Evolutionary conservation across 495 filamentous ascomycete species (phyloP).

Genomic region (Neurospora sp.): DNA sequence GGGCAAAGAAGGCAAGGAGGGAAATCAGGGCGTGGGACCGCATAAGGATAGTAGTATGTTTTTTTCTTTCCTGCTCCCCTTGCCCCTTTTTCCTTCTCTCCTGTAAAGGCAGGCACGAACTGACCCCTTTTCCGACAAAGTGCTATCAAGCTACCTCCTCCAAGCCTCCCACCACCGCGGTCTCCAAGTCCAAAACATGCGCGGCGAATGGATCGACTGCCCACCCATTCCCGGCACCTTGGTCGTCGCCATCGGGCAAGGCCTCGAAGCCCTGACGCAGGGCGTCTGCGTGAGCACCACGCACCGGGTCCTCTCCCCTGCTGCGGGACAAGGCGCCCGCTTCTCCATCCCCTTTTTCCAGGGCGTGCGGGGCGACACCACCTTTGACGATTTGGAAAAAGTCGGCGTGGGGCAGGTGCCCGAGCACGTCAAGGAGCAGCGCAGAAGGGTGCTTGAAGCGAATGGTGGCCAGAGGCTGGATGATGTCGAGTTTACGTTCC

Average conservation of each 20-base stretch:
- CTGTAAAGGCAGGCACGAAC: not conserved
- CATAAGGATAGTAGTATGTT: conserved; percentile 72
- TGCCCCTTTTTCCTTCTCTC: not conserved
- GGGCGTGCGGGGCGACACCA: conserved; percentile 72
- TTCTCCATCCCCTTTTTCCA: conserved; percentile 91
- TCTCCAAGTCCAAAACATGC: conserved; percentile 81
- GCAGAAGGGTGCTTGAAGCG: conserved; percentile 38
- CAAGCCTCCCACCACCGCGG: conserved; percentile 73
- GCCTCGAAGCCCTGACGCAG: conserved; percentile 79
- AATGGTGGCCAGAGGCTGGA: conserved; percentile 43
- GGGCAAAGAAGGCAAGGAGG: conserved; percentile 31
- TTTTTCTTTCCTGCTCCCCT: too few species aligned
- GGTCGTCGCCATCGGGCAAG: conserved; percentile 89
- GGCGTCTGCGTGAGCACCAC: conserved; percentile 83
- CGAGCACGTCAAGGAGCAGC: conserved; percentile 47
- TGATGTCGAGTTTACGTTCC: conserved; percentile 74
- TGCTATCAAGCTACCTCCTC: conserved; percentile 77
- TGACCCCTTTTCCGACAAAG: not conserved
- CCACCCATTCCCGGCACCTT: conserved; percentile 52
- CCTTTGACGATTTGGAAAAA: conserved; percentile 56
- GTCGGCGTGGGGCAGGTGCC: conserved; percentile 57
- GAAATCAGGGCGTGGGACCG: conserved; percentile 71
- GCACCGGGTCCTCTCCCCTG: conserved; percentile 65
- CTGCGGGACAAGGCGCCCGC: conserved; percentile 56
- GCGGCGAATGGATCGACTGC: conserved; percentile 68